A percentile compares a stretch with the other conserved stretches of the same genome.
Evolutionary conservation across 164 flowering plant species (phyloP).

Genomic region (Pachysandra terminalis): DNA sequence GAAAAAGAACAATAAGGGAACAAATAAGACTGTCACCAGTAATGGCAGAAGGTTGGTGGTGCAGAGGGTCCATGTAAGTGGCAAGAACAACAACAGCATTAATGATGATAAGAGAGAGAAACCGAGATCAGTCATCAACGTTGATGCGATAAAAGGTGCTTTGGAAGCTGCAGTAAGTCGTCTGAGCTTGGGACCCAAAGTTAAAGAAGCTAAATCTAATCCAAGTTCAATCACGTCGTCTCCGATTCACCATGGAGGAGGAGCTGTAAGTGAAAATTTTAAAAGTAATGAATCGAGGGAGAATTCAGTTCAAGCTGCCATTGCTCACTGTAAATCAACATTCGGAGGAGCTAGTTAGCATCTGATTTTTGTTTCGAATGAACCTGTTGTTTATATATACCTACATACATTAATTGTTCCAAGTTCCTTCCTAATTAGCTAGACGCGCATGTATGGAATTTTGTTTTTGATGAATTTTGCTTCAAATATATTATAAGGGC

Average conservation of each 20-base stretch:
- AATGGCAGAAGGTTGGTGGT: background rate
- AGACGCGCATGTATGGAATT: too few species aligned
- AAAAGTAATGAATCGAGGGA: constrained; percentile 9
- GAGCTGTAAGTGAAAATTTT: background rate
- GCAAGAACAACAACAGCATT: background rate
- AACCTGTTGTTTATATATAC: too few species aligned
- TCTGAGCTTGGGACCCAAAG: background rate
- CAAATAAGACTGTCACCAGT: background rate
- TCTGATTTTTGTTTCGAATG: too few species aligned
- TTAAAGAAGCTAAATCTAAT: background rate
- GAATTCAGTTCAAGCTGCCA: constrained; percentile 31
- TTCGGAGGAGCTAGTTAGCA: constrained; percentile 3
- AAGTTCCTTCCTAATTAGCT: too few species aligned
- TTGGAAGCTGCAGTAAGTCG: constrained; percentile 4
- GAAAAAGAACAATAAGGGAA: too few species aligned
- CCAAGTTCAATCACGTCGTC: constrained; percentile 14
- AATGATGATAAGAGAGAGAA: background rate
- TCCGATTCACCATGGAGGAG: constrained; percentile 11
- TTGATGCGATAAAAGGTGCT: constrained; percentile 12
- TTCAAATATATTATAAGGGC: too few species aligned
- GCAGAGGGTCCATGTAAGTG: constrained; percentile 5
- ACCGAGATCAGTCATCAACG: constrained; percentile 6
- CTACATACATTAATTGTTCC: too few species aligned
- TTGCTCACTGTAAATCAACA: constrained; percentile 37
- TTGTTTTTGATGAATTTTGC: too few species aligned